A percentile compares a stretch with the other conserved stretches of the same genome.
phyloP scores from a whole-genome alignment of 1,284 basidiomycete species.

The Somion occarium region DNA sequence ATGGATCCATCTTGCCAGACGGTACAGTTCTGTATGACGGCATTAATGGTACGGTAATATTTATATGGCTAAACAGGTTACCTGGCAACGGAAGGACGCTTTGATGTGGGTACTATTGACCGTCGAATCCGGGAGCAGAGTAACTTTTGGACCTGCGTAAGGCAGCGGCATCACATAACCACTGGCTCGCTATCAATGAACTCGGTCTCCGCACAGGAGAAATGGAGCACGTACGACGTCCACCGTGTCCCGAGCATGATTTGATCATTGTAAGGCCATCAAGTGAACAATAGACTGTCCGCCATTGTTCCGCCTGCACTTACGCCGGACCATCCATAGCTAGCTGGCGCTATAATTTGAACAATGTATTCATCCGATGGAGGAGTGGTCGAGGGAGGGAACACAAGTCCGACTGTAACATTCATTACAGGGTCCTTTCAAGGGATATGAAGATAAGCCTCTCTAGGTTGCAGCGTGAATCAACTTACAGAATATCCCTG shows the following conservation, averaged over 20 bases:
- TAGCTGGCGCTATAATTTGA: conserved; percentile 22
- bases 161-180: conserved; percentile 22
- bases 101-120: conserved; percentile 28
- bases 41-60: not conserved
- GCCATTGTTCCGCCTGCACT: conserved; percentile 26
- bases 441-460: not conserved
- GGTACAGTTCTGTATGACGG: conserved; percentile 21
- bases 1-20: conserved; percentile 24
- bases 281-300: conserved; percentile 25
- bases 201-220: too few relatives aligned
- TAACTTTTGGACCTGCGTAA: conserved; percentile 24
- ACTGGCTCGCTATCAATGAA: conserved; percentile 7
- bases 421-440: conserved; percentile 21
- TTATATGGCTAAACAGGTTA: conserved; percentile 4
- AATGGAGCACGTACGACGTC: conserved; percentile 22
- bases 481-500: conserved; percentile 20
- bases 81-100: conserved; percentile 28
- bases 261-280: conserved; percentile 22
- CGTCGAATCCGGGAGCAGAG: conserved; percentile 21
- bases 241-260: conserved; percentile 25
- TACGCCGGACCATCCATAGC: conserved; percentile 25
- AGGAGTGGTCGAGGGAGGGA: conserved; percentile 22
- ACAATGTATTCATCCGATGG: conserved; percentile 25
- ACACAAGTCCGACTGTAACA: conserved; percentile 25
- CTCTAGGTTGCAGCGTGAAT: not conserved